Evolutionary conservation across 1,284 basidiomycete species (phyloP), one percentile per base, ranked within the genome.

Genomic region (Sphagnurus paluster): DNA sequence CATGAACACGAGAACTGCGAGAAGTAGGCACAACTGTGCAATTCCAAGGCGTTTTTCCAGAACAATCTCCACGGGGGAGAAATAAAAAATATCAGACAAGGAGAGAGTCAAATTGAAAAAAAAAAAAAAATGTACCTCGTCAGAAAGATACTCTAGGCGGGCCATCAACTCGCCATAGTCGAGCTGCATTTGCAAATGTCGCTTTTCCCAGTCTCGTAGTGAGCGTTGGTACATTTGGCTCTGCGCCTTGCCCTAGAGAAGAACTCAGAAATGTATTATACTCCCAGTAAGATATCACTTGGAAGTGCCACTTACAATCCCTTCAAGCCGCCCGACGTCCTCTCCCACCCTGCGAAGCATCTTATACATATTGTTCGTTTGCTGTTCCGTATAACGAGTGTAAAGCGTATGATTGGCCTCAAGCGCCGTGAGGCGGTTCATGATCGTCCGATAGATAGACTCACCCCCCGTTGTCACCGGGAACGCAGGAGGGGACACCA

Each of bases 391-490:
- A 63, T 97, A 99, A 14, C 85, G 78, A 39, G 87, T 79, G 42
- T 93, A 89, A 1, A 98, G 72, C 0, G 91, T 93, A 32, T 93
- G 88, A 60, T 97, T 97, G 5, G 79, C 78, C 63, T 99, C 96
- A 4, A 99, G 77, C 5, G 83, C 82, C 5, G 80, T 81, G 10
- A 99, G 77, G 2, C 94, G 85, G 54, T 98, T 96, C 81, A 94
- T 94, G 58, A 99, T 99, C 8, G 89, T 92, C 8, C 93, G 87
- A 61, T 97, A 99, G 58, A 99, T 96, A 0, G 93, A 96, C 66
- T 99, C 94, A n/a, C 91, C 90, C 2, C 82, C 79, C 14, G 45
- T 37, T 14, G 46, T 37, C 23, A 36, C 35, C 9, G 37, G 26
- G 20, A 34, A 5, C 24, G 28, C 24, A 19, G 38, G 17, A 29